Evolutionary conservation across 2,329 filamentous ascomycete species (phyloP).

Genomic region (Arthrobotrys conoides): DNA sequence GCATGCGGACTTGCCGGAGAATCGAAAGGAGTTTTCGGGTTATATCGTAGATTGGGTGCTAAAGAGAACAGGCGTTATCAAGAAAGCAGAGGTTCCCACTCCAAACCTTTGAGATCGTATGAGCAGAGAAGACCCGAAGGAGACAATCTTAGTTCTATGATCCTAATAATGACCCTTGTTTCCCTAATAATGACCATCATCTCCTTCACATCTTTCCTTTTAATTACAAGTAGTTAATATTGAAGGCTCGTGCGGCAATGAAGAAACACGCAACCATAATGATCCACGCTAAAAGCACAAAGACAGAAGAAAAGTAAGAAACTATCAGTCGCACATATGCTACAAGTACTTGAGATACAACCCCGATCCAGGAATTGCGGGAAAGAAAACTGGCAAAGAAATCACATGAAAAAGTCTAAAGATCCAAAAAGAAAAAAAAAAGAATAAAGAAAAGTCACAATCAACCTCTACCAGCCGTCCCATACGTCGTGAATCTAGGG

Average conservation of each 20-base stretch:
- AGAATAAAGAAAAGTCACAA: neutral
- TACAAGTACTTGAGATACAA: slow-evolving; percentile 26
- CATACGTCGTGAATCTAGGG: slow-evolving; percentile 43
- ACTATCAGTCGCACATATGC: slow-evolving; percentile 17
- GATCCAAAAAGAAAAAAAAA: neutral
- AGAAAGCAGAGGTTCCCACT: slow-evolving; percentile 53
- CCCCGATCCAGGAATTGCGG: neutral
- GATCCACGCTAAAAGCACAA: slow-evolving; percentile 35
- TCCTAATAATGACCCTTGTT: slow-evolving; percentile 29
- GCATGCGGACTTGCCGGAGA: slow-evolving; percentile 73
- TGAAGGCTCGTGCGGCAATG: slow-evolving; percentile 29
- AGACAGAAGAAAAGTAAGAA: slow-evolving; percentile 1
- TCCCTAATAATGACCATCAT: slow-evolving; percentile 30
- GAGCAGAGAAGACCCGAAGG: neutral
- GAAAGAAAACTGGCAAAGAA: slow-evolving; percentile 16
- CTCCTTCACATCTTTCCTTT: slow-evolving; percentile 15
- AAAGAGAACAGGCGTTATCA: slow-evolving; percentile 65
- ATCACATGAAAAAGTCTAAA: slow-evolving; percentile 6
- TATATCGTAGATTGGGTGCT: slow-evolving; percentile 79
- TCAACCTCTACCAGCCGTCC: slow-evolving; percentile 30
- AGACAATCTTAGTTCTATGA: slow-evolving; percentile 1
- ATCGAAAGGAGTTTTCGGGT: slow-evolving; percentile 68
- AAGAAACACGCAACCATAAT: slow-evolving; percentile 36
- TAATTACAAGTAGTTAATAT: slow-evolving; percentile 56
- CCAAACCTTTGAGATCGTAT: slow-evolving; percentile 38